These are phyloP conservation scores for Hirschioporus abietinus DNA, from an alignment of 768 basidiomycete species.

Conservation along the genomic window DNA sequence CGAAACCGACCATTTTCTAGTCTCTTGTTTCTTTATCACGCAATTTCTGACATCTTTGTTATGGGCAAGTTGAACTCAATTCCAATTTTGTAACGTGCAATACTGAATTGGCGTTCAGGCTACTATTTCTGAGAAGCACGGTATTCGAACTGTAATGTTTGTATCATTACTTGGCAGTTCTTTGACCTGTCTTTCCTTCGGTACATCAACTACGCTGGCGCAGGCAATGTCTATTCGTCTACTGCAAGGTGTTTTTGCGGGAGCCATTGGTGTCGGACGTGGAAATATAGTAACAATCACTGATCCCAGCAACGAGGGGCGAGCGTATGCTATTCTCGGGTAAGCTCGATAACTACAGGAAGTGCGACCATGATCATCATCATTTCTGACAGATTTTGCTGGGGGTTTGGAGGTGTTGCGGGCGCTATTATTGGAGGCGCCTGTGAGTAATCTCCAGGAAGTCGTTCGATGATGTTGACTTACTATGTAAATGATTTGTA, in stretches of 20 bases:
- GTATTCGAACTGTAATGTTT: slow-evolving; percentile 76
- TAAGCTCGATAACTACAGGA: slow-evolving; percentile 23
- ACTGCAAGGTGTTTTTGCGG: slow-evolving; percentile 87
- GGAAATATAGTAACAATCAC: slow-evolving; percentile 84
- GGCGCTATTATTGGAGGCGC: slow-evolving; percentile 83
- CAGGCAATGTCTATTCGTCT: slow-evolving; percentile 85
- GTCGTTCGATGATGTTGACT: background rate
- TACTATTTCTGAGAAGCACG: slow-evolving; percentile 91
- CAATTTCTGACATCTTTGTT: slow-evolving; percentile 93
- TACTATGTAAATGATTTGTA: slow-evolving; percentile 26
- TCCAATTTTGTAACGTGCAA: slow-evolving; percentile 7
- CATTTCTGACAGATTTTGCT: slow-evolving; percentile 61
- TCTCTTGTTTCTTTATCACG: slow-evolving; percentile 85
- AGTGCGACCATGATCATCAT: background rate
- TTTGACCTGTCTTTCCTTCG: slow-evolving; percentile 70
- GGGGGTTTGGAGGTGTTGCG: slow-evolving; percentile 94
- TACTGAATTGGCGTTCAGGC: slow-evolving; percentile 43
- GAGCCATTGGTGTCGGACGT: slow-evolving; percentile 92
- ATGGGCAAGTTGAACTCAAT: slow-evolving; percentile 53
- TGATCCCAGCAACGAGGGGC: slow-evolving; percentile 86
- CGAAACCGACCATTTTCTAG: slow-evolving; percentile 30
- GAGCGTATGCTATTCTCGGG: slow-evolving; percentile 93
- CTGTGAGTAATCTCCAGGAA: slow-evolving; percentile 42
- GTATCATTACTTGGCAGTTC: slow-evolving; percentile 85
- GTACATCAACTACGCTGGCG: slow-evolving; percentile 66